phyloP scores from a whole-genome alignment of 208 protist species.

The Acanthamoeba comandoni region DNA sequence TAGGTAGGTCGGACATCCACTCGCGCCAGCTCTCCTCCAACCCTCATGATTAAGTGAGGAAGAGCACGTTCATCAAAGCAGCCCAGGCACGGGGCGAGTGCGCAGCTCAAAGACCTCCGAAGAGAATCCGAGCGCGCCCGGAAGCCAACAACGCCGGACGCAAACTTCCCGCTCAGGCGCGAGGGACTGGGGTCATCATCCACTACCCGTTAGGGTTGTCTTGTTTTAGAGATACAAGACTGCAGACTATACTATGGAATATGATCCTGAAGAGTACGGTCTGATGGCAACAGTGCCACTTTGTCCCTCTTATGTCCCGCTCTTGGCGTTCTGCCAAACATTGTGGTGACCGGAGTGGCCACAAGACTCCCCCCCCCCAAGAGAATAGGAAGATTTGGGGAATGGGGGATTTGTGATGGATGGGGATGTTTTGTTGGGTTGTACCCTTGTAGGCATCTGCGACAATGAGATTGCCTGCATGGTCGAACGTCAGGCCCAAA shows the following conservation, averaged over 20 bases:
- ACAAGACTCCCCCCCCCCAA: no score
- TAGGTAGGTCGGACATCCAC: constrained; percentile 72
- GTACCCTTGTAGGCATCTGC: constrained; percentile 13
- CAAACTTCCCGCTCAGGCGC: constrained; percentile 72
- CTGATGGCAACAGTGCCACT: no score
- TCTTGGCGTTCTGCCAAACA: no score
- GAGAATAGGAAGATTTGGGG: no score
- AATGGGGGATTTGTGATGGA: no score
- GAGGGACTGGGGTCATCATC: constrained; percentile 70
- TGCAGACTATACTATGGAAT: constrained; percentile 74
- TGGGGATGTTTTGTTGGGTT: no score
- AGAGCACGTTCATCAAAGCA: constrained; percentile 68
- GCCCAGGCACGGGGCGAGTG: constrained; percentile 37
- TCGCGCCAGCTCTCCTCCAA: constrained; percentile 66
- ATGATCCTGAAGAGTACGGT: constrained; percentile 75
- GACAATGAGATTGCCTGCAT: neutral
- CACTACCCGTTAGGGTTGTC: constrained; percentile 71
- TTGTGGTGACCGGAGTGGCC: no score
- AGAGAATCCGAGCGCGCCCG: no score
- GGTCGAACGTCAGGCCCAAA: constrained; percentile 17
- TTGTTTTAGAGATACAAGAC: constrained; percentile 74
- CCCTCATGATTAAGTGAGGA: constrained; percentile 63
- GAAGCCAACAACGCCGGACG: no score
- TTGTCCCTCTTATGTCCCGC: no score
- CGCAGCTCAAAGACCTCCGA: no score